These are phyloP conservation scores for Neocucurbitaria cava DNA, from an alignment of 2,329 filamentous ascomycete genomes.

Conservation along the genomic window DNA sequence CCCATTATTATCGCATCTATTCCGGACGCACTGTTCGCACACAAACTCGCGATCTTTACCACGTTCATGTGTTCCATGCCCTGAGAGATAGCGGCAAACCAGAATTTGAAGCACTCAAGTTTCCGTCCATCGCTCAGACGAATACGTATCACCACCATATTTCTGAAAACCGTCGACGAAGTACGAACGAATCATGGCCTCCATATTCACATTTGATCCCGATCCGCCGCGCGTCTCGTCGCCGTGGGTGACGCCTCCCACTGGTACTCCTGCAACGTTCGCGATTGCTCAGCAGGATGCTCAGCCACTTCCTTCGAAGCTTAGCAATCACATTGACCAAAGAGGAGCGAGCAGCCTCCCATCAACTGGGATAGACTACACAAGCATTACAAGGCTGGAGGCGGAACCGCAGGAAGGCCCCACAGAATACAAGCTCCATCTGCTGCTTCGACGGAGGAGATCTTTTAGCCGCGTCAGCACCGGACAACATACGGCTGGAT, in stretches of 20 bases:
- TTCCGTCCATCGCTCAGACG: not conserved
- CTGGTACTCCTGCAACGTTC: slow-evolving; percentile 22
- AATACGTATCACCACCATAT: not conserved
- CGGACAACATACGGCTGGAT: slow-evolving; percentile 59
- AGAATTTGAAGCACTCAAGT: slow-evolving; percentile 4
- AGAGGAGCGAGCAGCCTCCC: slow-evolving; percentile 4
- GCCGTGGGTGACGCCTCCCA: slow-evolving; percentile 77
- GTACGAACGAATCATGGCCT: slow-evolving; percentile 70
- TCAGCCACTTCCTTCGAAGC: slow-evolving; percentile 18
- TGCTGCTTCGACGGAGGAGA: slow-evolving; percentile 80
- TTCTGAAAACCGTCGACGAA: not conserved
- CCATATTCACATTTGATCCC: slow-evolving; percentile 93
- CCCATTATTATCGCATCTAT: slow-evolving; percentile 55
- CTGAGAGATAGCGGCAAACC: slow-evolving; percentile 13
- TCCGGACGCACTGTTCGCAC: slow-evolving; percentile 58
- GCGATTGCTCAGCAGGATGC: slow-evolving; percentile 24
- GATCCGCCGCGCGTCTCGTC: slow-evolving; percentile 88
- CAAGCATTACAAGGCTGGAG: slow-evolving; percentile 73
- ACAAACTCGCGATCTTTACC: slow-evolving; percentile 59
- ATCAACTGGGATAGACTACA: slow-evolving; percentile 33
- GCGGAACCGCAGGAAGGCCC: slow-evolving; percentile 94
- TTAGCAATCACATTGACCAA: slow-evolving; percentile 9
- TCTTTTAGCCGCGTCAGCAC: slow-evolving; percentile 77
- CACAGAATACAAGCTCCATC: slow-evolving; percentile 94
- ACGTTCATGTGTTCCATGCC: slow-evolving; percentile 11